A percentile compares a stretch with the other conserved stretches of the same genome.
phyloP scores from a whole-genome alignment of 441 rosid genomes.

The Breynia disticha region DNA sequence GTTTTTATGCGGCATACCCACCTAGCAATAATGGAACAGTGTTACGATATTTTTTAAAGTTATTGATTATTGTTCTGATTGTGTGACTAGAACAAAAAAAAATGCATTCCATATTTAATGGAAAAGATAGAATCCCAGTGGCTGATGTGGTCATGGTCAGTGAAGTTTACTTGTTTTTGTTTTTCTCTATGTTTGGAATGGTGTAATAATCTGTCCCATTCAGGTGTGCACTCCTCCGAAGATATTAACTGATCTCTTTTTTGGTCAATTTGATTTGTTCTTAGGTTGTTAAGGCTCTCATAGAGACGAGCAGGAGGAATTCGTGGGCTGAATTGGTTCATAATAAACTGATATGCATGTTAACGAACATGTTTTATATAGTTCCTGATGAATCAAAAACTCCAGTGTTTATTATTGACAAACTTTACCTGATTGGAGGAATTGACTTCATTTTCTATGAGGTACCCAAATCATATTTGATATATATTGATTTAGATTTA shows the following conservation, averaged over 20 bases:
- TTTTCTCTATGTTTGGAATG: too few relatives aligned
- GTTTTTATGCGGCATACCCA: background rate
- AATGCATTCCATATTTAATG: too few relatives aligned
- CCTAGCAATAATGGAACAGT: too few relatives aligned
- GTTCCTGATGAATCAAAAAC: slow-evolving; percentile 48
- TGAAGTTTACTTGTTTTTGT: too few relatives aligned
- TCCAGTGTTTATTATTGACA: slow-evolving; percentile 62
- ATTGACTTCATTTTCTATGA: slow-evolving; percentile 82
- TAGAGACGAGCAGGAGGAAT: slow-evolving; percentile 64
- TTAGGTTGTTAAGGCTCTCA: slow-evolving; percentile 80
- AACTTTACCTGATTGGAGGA: slow-evolving; percentile 94
- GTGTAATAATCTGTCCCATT: background rate
- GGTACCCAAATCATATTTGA: slow-evolving; percentile 34
- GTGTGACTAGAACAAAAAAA: too few relatives aligned
- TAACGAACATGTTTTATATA: slow-evolving; percentile 85
- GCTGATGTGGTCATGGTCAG: too few relatives aligned
- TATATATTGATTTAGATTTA: background rate
- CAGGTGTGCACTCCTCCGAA: too few relatives aligned
- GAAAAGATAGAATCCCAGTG: too few relatives aligned
- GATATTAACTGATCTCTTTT: background rate
- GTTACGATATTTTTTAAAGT: background rate
- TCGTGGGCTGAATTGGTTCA: slow-evolving; percentile 99
- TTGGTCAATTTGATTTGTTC: slow-evolving; percentile 2
- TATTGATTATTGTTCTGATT: background rate
- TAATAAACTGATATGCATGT: slow-evolving; percentile 81